Conservation (phyloP, 139 green algal species). For the Dunaliella sp. region DNA sequence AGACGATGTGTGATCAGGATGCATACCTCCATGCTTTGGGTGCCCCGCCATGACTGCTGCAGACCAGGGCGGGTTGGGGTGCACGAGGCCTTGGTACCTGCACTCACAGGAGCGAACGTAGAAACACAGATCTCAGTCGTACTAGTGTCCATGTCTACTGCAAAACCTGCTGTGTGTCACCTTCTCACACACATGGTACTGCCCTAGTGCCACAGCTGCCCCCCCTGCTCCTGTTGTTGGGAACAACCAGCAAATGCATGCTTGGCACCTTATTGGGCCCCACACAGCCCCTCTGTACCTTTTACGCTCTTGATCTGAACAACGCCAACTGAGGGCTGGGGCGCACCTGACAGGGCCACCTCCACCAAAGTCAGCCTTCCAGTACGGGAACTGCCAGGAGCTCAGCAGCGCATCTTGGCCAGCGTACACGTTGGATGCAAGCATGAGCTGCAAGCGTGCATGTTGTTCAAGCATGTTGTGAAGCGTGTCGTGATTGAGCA, state of each 20-base stretch:
- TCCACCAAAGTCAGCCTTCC: slow-evolving; percentile 30
- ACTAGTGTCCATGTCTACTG: too few relatives aligned
- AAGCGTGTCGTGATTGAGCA: not conserved
- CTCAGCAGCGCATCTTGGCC: slow-evolving; percentile 39
- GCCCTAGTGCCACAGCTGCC: not conserved
- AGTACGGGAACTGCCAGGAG: slow-evolving; percentile 45
- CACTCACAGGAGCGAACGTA: not conserved
- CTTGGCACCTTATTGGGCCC: too few relatives aligned
- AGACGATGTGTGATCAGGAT: not conserved
- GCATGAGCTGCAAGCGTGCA: not conserved
- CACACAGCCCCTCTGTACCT: too few relatives aligned
- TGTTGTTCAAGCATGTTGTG: not conserved
- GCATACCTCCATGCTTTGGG: not conserved
- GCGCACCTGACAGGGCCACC: slow-evolving; percentile 21
- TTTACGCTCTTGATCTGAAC: too few relatives aligned
- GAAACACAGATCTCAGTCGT: not conserved
- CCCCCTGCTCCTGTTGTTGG: too few relatives aligned
- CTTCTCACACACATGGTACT: too few relatives aligned
- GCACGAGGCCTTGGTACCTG: slow-evolving; percentile 26
- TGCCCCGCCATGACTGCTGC: slow-evolving; percentile 32
- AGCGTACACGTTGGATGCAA: not conserved
- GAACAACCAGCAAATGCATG: too few relatives aligned
- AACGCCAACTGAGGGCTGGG: too few relatives aligned
- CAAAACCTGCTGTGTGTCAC: not conserved
- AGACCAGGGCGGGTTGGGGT: slow-evolving; percentile 33